phyloP scores from a whole-genome alignment of 495 filamentous ascomycete species.

The Pyrenopolyporus hunteri region DNA sequence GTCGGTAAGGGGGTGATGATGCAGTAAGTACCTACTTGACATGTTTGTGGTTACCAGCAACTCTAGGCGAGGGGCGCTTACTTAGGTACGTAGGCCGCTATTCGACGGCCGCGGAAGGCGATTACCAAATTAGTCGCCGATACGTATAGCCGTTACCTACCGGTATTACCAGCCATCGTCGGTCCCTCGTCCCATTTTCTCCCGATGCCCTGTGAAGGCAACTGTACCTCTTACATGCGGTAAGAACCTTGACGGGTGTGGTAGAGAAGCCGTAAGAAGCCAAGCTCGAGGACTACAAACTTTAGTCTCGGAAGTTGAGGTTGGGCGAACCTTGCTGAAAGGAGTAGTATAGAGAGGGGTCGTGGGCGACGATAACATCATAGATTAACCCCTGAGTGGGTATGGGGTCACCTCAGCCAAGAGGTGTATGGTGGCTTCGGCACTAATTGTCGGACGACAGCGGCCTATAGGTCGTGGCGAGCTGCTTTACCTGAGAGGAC shows the following conservation, averaged over 20 bases:
- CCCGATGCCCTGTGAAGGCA: not conserved
- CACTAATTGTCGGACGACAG: conserved; percentile 16
- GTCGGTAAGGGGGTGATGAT: conserved; percentile 4
- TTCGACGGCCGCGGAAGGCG: not conserved
- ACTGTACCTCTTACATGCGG: not conserved
- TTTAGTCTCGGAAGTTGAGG: not conserved
- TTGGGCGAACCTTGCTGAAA: conserved; percentile 1
- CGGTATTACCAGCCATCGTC: not conserved
- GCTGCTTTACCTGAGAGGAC: conserved; percentile 5
- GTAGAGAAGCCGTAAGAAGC: not conserved
- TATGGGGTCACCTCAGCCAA: not conserved
- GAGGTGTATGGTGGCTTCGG: not conserved
- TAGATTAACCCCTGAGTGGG: conserved; percentile 7
- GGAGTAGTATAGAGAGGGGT: not conserved
- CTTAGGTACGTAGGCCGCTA: not conserved
- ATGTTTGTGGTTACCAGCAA: not conserved
- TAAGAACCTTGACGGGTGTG: not conserved
- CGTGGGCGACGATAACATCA: conserved; percentile 1
- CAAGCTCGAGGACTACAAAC: not conserved
- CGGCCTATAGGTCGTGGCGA: conserved; percentile 16
- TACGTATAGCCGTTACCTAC: not conserved
- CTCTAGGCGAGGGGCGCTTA: no score
- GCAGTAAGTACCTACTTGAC: conserved; percentile 7
- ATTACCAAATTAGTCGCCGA: not conserved
- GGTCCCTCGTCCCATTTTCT: conserved; percentile 5